Percentiles rank a stretch among this genome's conserved stretches.
These are phyloP conservation scores for Phytophthora hibernalis DNA, from an alignment of 352 stramenopile species.

Conservation along the genomic window DNA sequence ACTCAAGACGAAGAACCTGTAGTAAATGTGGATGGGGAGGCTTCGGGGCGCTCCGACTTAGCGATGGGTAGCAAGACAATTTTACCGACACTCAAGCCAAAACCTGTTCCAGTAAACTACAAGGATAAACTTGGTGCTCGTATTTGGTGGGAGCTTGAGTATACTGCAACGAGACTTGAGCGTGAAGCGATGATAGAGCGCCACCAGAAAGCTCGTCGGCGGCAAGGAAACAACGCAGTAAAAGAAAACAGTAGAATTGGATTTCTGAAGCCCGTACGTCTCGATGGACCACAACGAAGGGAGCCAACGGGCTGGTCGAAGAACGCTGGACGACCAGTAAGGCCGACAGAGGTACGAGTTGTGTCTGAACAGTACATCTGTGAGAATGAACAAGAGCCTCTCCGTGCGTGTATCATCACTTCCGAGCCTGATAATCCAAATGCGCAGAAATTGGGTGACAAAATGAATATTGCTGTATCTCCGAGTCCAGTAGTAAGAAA, in stretches of 20 bases:
- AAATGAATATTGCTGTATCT: background rate
- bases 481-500: background rate
- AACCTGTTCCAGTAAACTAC: conserved; percentile 21
- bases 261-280: background rate
- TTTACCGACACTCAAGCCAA: background rate
- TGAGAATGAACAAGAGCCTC: background rate
- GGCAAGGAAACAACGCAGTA: background rate
- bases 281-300: background rate
- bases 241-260: conserved; percentile 1
- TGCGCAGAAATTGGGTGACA: background rate
- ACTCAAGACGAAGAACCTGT: background rate
- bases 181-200: conserved; percentile 28
- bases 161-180: conserved; percentile 47
- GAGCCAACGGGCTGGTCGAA: conserved; percentile 14
- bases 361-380: background rate
- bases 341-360: background rate
- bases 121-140: conserved; percentile 61
- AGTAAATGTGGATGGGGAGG: background rate
- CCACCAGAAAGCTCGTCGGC: conserved; percentile 1
- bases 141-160: conserved; percentile 77
- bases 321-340: background rate
- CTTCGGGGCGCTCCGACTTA: background rate
- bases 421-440: background rate
- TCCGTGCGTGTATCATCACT: background rate
- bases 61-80: background rate